Evolutionary conservation across 2,329 filamentous ascomycete species (phyloP).

Genomic region (Canariomyces notabilis): DNA sequence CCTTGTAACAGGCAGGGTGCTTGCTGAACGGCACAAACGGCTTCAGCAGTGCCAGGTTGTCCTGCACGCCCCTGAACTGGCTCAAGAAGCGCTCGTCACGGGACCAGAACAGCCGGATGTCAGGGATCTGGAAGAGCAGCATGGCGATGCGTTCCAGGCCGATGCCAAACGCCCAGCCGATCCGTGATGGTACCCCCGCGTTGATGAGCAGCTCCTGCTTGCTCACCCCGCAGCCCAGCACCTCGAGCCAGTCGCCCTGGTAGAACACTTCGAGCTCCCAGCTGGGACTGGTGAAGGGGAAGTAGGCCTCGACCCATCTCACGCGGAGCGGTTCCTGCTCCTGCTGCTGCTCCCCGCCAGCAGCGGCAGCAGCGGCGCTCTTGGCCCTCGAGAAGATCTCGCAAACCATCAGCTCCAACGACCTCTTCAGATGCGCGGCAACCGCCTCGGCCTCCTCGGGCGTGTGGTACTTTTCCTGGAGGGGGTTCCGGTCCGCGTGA

Average conservation of each 20-base stretch:
- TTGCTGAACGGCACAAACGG: slow-evolving; percentile 87
- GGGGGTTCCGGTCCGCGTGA: slow-evolving; percentile 73
- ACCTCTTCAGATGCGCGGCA: slow-evolving; percentile 78
- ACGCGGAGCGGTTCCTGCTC: slow-evolving; percentile 71
- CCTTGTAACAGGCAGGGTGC: slow-evolving; percentile 82
- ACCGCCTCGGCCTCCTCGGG: slow-evolving; percentile 76
- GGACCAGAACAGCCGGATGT: slow-evolving; percentile 97
- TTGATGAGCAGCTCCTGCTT: slow-evolving; percentile 76
- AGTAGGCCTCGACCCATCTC: slow-evolving; percentile 95
- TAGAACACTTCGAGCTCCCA: slow-evolving; percentile 97
- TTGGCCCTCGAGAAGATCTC: slow-evolving; percentile 80
- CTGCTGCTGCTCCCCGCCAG: slow-evolving; percentile 38
- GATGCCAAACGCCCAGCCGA: slow-evolving; percentile 94
- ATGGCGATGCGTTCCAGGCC: slow-evolving; percentile 95
- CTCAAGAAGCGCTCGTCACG: slow-evolving; percentile 75
- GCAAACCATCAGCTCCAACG: slow-evolving; percentile 82
- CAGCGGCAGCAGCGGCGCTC: slow-evolving; percentile 49
- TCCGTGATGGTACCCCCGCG: slow-evolving; percentile 66
- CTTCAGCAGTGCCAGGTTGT: slow-evolving; percentile 43
- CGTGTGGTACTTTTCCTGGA: slow-evolving; percentile 68
- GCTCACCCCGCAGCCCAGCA: slow-evolving; percentile 87
- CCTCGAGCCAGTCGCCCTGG: slow-evolving; percentile 90
- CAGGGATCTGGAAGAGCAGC: slow-evolving; percentile 92
- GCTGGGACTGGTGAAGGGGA: slow-evolving; percentile 91
- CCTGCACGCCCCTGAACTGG: slow-evolving; percentile 68